Evolutionary conservation across 2,329 filamentous ascomycete species (phyloP).

Genomic region (Ramularia collo-cygni): DNA sequence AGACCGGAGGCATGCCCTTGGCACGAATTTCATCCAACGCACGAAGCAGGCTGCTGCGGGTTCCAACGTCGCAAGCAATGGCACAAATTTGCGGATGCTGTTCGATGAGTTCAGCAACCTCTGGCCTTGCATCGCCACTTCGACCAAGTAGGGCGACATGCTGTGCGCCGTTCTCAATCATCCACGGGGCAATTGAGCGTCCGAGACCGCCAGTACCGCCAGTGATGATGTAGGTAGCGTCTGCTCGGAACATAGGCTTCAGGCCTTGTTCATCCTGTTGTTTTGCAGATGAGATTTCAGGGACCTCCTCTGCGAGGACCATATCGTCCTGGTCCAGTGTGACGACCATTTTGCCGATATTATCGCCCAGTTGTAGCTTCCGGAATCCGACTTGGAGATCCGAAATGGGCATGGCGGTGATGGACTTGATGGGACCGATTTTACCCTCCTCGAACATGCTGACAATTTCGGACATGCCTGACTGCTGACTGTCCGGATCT

Average conservation of each 20-base stretch:
- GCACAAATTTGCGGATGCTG: constrained; percentile 1
- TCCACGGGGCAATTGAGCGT: constrained; percentile 1
- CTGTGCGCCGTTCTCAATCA: constrained; percentile 2
- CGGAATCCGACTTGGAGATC: not conserved
- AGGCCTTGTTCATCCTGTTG: no score
- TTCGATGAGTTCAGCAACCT: not conserved
- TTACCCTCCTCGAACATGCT: no score
- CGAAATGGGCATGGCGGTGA: constrained; percentile 1
- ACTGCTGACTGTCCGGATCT: no score
- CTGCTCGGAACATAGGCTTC: not conserved
- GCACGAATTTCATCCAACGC: not conserved
- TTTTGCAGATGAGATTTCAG: no score
- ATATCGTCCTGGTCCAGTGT: not conserved
- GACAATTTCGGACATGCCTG: no score
- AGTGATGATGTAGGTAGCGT: constrained; percentile 4
- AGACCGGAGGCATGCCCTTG: not conserved
- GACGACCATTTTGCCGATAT: not conserved
- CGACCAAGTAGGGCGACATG: constrained; percentile 3
- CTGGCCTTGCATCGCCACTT: not conserved
- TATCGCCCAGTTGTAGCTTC: not conserved
- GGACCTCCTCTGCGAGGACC: no score
- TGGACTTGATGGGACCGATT: not conserved
- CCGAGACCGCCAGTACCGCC: constrained; percentile 7
- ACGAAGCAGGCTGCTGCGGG: no score
- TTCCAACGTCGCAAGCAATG: no score